A percentile compares a stretch with the other conserved stretches of the same genome.
These are phyloP conservation scores for Tetramitus jugosus DNA, from an alignment of 208 protist species.

Conservation along the genomic window DNA sequence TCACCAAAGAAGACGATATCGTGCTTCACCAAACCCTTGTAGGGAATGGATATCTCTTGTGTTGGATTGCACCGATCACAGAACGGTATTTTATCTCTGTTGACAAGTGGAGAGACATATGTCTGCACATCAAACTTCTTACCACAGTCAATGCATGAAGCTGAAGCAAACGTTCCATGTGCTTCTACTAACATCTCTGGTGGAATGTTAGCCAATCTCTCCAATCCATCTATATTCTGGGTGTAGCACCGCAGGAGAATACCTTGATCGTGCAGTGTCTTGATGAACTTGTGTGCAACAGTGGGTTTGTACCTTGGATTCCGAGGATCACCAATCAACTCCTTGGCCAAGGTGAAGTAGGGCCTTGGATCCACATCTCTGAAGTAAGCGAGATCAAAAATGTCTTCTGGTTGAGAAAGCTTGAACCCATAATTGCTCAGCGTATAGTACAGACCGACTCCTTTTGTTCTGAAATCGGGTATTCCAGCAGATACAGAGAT, in stretches of 20 bases:
- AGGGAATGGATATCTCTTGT: neutral
- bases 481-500: neutral
- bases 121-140: neutral
- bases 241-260: slow-evolving; percentile 82
- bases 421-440: slow-evolving; percentile 67
- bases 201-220: slow-evolving; percentile 60
- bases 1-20: slow-evolving; percentile 94
- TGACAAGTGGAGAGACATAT: neutral
- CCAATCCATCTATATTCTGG: slow-evolving; percentile 93
- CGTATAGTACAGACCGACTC: neutral
- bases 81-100: neutral
- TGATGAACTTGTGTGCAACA: slow-evolving; percentile 78
- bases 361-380: slow-evolving; percentile 62
- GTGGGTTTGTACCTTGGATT: slow-evolving; percentile 69
- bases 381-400: slow-evolving; percentile 78
- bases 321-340: slow-evolving; percentile 65
- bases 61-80: no score
- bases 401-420: slow-evolving; percentile 67
- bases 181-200: slow-evolving; percentile 76
- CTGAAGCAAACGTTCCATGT: slow-evolving; percentile 79
- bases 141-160: slow-evolving; percentile 55
- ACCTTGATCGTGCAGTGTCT: slow-evolving; percentile 72
- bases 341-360: slow-evolving; percentile 73
- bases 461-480: neutral
- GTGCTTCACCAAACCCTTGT: slow-evolving; percentile 75